Percentiles rank a stretch among this genome's conserved stretches.
phyloP scores from a whole-genome alignment of 73 alveolate genomes.

The Tetrahymena malaccensis region DNA sequence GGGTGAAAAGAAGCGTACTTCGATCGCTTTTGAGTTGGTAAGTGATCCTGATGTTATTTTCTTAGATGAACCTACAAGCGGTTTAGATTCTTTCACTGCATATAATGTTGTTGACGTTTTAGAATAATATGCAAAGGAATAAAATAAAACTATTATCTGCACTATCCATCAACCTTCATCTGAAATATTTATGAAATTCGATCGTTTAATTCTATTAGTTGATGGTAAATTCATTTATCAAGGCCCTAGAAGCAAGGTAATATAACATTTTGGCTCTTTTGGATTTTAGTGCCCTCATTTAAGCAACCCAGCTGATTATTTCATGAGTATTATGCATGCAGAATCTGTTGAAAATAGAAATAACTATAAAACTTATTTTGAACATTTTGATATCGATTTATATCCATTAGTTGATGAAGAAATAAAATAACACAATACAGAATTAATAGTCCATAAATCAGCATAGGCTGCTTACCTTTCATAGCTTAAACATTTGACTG shows the following conservation, averaged over 20 bases:
- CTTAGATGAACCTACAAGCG: slow-evolving; percentile 90
- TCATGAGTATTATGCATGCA: slow-evolving; percentile 37
- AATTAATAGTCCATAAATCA: neutral
- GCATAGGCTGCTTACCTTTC: neutral
- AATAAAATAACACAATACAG: slow-evolving; percentile 12
- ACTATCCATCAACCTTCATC: slow-evolving; percentile 47
- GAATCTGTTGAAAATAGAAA: slow-evolving; percentile 3
- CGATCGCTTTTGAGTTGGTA: slow-evolving; percentile 92
- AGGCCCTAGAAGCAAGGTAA: slow-evolving; percentile 24
- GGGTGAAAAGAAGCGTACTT: slow-evolving; percentile 92
- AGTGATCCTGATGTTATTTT: slow-evolving; percentile 83
- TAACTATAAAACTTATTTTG: neutral
- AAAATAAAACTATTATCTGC: slow-evolving; percentile 27
- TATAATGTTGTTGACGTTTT: slow-evolving; percentile 17
- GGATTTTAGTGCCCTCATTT: slow-evolving; percentile 65
- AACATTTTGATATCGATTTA: neutral
- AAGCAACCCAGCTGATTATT: slow-evolving; percentile 63
- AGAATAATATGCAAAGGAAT: neutral
- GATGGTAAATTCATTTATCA: slow-evolving; percentile 29
- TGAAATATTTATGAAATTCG: slow-evolving; percentile 23
- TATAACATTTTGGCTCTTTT: slow-evolving; percentile 42
- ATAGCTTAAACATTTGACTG: neutral
- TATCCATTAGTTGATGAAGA: slow-evolving; percentile 9
- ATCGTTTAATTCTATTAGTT: slow-evolving; percentile 26
- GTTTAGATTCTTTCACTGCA: slow-evolving; percentile 85